Conservation (phyloP, 352 stramenopile genomes). For the Globisporangium ultimum region DNA sequence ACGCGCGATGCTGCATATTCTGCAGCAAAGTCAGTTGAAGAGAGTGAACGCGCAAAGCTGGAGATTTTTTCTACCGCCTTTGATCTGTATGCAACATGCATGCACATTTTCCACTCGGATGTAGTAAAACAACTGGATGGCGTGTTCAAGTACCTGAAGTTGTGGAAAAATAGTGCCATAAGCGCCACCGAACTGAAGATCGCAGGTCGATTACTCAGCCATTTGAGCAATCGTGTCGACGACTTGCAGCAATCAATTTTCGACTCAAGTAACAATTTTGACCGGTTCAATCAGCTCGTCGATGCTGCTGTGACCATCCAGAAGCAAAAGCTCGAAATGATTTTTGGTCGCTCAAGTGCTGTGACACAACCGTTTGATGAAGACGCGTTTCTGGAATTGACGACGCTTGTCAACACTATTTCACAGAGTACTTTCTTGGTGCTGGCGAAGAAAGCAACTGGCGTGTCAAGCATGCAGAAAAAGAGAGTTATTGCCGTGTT, state of each 20-base stretch:
- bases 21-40: constrained; percentile 9
- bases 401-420: constrained; percentile 45
- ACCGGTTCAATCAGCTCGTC: constrained; percentile 31
- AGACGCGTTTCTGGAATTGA: constrained; percentile 29
- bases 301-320: constrained; percentile 32
- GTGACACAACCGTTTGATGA: not conserved
- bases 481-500: constrained; percentile 3
- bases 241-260: constrained; percentile 31
- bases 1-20: not conserved
- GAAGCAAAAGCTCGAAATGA: constrained; percentile 19
- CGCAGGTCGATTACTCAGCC: constrained; percentile 30
- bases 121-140: constrained; percentile 39
- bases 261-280: constrained; percentile 14
- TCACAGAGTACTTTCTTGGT: constrained; percentile 32
- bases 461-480: not conserved
- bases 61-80: constrained; percentile 32
- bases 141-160: constrained; percentile 37
- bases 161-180: constrained; percentile 26
- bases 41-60: constrained; percentile 5
- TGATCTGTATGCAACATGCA: constrained; percentile 52
- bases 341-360: constrained; percentile 3
- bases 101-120: constrained; percentile 44
- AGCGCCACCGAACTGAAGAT: constrained; percentile 43
- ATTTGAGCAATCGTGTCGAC: constrained; percentile 33
- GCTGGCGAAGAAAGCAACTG: not conserved